A percentile compares a stretch with the other conserved stretches of the same genome.
These are phyloP conservation scores for Eucalyptus camaldulensis DNA, from an alignment of 345 rosid genomes.

Conservation along the genomic window DNA sequence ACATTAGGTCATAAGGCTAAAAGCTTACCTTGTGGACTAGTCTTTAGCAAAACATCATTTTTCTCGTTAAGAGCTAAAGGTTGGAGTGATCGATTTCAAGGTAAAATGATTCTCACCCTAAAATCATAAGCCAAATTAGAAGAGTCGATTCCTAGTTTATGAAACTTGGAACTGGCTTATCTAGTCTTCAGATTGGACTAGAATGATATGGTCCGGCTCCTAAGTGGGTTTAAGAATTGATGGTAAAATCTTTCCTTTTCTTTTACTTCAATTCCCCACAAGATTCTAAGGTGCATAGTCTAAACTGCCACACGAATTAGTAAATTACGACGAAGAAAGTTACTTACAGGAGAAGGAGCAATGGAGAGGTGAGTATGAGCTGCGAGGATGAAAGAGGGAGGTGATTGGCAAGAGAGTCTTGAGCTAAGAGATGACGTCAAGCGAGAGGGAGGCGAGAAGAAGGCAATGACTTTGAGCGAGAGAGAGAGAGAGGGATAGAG, in stretches of 20 bases:
- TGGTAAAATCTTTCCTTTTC: too few relatives aligned
- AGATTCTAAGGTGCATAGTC: too few relatives aligned
- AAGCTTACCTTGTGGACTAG: not conserved
- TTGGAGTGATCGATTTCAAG: too few relatives aligned
- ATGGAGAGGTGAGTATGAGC: not conserved
- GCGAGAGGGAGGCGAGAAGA: not conserved
- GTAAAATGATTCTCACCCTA: rapidly evolving
- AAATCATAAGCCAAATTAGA: too few relatives aligned
- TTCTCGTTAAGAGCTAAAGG: rapidly evolving
- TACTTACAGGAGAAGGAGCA: not conserved
- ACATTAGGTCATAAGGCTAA: not conserved
- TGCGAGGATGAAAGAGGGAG: too few relatives aligned
- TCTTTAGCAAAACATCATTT: not conserved
- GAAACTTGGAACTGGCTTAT: too few relatives aligned
- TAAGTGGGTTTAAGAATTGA: too few relatives aligned
- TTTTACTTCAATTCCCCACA: too few relatives aligned
- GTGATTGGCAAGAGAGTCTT: not conserved
- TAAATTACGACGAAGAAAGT: not conserved
- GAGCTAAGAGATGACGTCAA: not conserved
- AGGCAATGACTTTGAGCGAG: too few relatives aligned
- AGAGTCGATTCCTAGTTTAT: too few relatives aligned
- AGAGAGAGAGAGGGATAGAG: too few relatives aligned
- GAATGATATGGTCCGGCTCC: rapidly evolving
- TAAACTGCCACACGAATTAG: not conserved
- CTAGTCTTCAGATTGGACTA: too few relatives aligned